Base-by-base conservation (phyloP, 805 yeast species). In the Saturnispora sekii region DNA sequence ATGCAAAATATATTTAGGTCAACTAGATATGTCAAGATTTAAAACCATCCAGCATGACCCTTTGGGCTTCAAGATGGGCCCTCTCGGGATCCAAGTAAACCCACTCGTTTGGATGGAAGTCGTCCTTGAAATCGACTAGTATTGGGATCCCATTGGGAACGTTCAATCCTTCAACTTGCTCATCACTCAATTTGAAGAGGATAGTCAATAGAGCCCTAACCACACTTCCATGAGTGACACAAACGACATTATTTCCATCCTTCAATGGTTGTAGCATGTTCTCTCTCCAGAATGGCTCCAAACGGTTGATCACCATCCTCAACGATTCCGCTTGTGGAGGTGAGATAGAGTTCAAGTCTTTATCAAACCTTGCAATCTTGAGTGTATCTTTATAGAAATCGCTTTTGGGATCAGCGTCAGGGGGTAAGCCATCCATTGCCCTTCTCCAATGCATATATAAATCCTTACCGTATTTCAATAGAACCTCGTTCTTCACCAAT, bases 121-220 rank as follows among this genome's bases (percentile, higher is more conserved):
- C 69, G 17, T 66, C 55, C 40, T 69, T 74, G 38, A 54, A 41
- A 10, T 79, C 80, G 52, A 83, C 67, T 41, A 79, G 80, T 63
- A 84, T 69, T 38, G 95, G 95, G 42, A 84, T 82, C 46, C 88
- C 93, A 57, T 87, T 84, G 28, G 94, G 93, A 45, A 84, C 81
- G 66, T 84, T 84, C 51, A 84, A 72, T 40, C 77, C 74, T 46
- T 84, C 81, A 53, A 84, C 84, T 40, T 76, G 83, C 3, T 72
- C 76, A 56, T 81, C 87, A 41, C 78, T 70, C 35, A 84, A 74
- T 14, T 68, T 67, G 64, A 80, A 83, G 52, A 84, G 60, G 53
- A 79, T 71, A 63, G 84, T 84, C 53, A 83, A 71, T 47, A 84
- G 66, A 8, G 88, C 84, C 59, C 95, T 72, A 48, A 83, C 83